phyloP scores from a whole-genome alignment of 2,329 filamentous ascomycete species.

The Xylaria polymorpha region DNA sequence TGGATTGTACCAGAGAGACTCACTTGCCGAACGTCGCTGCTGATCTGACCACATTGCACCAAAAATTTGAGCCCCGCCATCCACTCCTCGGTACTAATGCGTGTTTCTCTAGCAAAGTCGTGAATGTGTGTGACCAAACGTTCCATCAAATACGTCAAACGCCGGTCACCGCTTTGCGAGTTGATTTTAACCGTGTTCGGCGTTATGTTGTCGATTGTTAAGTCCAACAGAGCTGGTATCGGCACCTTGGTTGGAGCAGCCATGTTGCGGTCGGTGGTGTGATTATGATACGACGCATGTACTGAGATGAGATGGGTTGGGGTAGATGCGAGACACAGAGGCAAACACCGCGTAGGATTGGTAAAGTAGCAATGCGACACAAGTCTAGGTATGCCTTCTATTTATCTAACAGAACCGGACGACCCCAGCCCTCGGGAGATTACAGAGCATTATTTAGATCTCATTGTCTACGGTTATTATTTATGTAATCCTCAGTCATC shows the following conservation, averaged over 20 bases:
- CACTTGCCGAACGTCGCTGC: conserved; percentile 78
- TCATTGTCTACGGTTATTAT: conserved; percentile 11
- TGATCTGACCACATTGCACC: conserved; percentile 78
- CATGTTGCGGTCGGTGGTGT: conserved; percentile 38
- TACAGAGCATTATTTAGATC: conserved; percentile 6
- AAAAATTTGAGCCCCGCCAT: conserved; percentile 79
- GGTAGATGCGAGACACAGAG: conserved; percentile 7
- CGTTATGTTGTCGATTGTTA: conserved; percentile 84
- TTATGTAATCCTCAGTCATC: conserved; percentile 49
- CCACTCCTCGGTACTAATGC: conserved; percentile 82
- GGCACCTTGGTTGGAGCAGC: conserved; percentile 39
- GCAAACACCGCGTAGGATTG: neutral
- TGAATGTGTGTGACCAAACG: conserved; percentile 81
- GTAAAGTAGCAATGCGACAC: conserved; percentile 1
- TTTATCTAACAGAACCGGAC: conserved; percentile 9
- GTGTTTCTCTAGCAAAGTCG: conserved; percentile 83
- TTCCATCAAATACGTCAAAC: conserved; percentile 78
- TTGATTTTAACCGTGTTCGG: conserved; percentile 81
- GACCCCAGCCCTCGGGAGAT: neutral
- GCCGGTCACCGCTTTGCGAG: conserved; percentile 71
- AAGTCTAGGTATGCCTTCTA: conserved; percentile 14
- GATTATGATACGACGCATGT: neutral
- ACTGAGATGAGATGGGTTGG: conserved; percentile 3
- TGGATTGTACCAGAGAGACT: conserved; percentile 40
- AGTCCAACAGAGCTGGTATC: conserved; percentile 69